These are phyloP conservation scores for Fusarium sp. DNA, from an alignment of 2,329 filamentous ascomycete species.

Conservation along the genomic window DNA sequence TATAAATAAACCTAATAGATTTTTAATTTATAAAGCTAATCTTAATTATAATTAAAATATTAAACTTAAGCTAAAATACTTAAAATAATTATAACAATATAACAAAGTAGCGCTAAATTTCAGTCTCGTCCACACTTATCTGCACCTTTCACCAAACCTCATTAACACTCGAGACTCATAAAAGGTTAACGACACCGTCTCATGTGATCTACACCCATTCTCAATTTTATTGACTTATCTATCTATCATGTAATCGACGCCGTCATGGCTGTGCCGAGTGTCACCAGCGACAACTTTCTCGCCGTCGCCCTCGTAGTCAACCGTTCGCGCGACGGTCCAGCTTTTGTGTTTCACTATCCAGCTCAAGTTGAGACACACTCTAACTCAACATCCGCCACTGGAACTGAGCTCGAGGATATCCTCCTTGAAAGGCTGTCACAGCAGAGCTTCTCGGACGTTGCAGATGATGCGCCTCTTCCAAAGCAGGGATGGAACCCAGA, in stretches of 20 bases:
- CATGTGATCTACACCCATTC: neutral
- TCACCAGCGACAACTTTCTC: constrained; percentile 66
- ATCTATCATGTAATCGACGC: constrained; percentile 37
- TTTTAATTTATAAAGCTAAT: too few relatives aligned
- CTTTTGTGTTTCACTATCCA: constrained; percentile 90
- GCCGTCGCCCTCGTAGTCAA: constrained; percentile 79
- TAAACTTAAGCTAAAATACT: too few relatives aligned
- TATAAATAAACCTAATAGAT: too few relatives aligned
- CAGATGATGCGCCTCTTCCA: constrained; percentile 52
- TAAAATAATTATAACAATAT: too few relatives aligned
- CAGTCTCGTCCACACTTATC: constrained; percentile 24
- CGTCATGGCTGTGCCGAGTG: constrained; percentile 56
- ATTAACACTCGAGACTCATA: neutral
- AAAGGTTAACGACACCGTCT: constrained; percentile 5
- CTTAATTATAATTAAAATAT: too few relatives aligned
- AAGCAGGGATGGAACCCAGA: constrained; percentile 62
- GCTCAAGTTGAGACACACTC: constrained; percentile 58
- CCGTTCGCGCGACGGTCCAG: constrained; percentile 79
- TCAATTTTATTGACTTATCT: constrained; percentile 2
- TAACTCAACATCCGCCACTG: constrained; percentile 47
- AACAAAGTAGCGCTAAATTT: neutral
- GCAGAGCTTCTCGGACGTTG: constrained; percentile 48
- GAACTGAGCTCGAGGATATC: constrained; percentile 60
- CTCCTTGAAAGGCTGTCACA: constrained; percentile 58
- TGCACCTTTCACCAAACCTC: constrained; percentile 21